Evolutionary conservation across 257 asterid species (phyloP).

Genomic region (Solanum phureja): DNA sequence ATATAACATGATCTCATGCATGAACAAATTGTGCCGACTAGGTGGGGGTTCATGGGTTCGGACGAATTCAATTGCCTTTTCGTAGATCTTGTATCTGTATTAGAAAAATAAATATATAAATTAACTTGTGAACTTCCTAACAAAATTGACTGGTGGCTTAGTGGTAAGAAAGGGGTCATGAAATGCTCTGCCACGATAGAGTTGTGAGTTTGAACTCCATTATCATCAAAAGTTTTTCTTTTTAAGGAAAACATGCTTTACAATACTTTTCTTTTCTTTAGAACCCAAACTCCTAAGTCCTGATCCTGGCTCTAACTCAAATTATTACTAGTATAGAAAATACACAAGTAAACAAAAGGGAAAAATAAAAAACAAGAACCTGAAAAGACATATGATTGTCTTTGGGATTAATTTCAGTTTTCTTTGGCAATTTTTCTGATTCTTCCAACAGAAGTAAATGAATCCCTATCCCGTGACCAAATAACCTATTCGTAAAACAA

Average conservation of each 20-base stretch:
- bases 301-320: neutral
- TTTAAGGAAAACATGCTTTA: no score
- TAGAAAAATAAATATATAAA: no score
- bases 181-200: no score
- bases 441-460: slow-evolving; percentile 74
- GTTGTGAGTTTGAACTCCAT: neutral
- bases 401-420: slow-evolving; percentile 70
- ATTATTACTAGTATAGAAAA: neutral
- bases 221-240: no score
- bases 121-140: neutral
- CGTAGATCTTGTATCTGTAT: no score
- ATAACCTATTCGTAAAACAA: slow-evolving; percentile 42
- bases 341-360: no score
- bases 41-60: neutral
- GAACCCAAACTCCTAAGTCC: neutral
- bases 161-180: accelerated
- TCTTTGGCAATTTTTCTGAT: slow-evolving; percentile 52
- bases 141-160: neutral
- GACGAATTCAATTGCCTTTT: accelerated
- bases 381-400: slow-evolving; percentile 93
- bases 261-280: no score
- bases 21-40: accelerated
- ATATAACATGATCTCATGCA: no score
- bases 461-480: slow-evolving; percentile 86
- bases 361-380: slow-evolving; percentile 18